These are phyloP conservation scores for Colletotrichum sp. DNA, from an alignment of 2,329 filamentous ascomycete genomes.

Conservation along the genomic window DNA sequence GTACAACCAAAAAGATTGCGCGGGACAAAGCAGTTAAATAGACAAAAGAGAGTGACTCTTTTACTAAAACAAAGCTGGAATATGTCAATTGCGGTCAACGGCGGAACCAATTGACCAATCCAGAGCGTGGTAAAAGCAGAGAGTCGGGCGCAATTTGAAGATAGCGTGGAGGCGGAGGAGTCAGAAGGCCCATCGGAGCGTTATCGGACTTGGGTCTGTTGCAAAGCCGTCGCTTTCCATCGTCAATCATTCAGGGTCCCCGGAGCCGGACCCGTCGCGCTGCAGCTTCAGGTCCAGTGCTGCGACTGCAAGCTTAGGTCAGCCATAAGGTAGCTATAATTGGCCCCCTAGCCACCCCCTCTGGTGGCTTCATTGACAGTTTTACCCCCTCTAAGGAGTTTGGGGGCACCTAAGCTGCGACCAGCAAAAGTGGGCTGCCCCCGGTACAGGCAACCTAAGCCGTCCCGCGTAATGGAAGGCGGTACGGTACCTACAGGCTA, in stretches of 20 bases:
- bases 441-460: not conserved
- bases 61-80: not conserved
- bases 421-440: not conserved
- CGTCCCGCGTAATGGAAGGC: not conserved
- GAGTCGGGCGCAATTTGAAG: constrained; percentile 4
- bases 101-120: constrained; percentile 10
- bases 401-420: not conserved
- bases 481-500: not conserved
- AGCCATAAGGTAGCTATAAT: not conserved
- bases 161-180: constrained; percentile 10
- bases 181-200: constrained; percentile 26
- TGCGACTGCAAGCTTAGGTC: constrained; percentile 9
- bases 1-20: not conserved
- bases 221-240: constrained; percentile 24
- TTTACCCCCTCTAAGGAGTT: not conserved
- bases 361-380: not conserved
- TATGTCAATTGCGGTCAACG: not conserved
- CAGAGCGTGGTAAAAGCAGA: constrained; percentile 8
- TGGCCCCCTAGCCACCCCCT: not conserved
- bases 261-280: constrained; percentile 16
- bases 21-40: not conserved
- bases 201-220: constrained; percentile 28
- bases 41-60: not conserved
- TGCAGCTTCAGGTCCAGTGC: not conserved
- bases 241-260: constrained; percentile 15